Evolutionary conservation across 2,329 filamentous ascomycete species (phyloP), one percentile per base, ranked within the genome.

Genomic region (Calonectria henricotiae): DNA sequence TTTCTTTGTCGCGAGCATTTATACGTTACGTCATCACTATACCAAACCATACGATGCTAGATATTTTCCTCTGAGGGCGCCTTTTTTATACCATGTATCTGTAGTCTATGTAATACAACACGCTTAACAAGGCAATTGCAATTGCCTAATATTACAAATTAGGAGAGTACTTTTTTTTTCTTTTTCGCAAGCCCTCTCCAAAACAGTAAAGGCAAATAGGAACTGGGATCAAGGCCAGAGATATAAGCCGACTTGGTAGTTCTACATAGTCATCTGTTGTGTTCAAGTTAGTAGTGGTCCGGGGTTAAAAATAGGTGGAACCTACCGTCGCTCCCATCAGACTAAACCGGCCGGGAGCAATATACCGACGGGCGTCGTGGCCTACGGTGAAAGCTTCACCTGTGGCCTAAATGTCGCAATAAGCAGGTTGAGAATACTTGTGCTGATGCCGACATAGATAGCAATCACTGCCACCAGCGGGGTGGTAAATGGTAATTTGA

Each of bases 171-270:
- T 13, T n/a, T 13, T 51, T 51, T 12, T 58, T 32, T 17, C 6
- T n/a, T 13, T 51, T 51, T 12, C 47, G 47, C 47, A 51, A 51
- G 5, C 13, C 47, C 30, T 58, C 51, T 5, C 51, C 51, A 39
- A 58, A 58, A 13, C 39, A 66, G 70, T 79, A 81, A 37, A 85
- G 84, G 0, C 81, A 15, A 4, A 82, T 51, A 0, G 83, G 81
- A 5, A 84, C 77, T 5, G 83, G 84, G 2, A 83, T 72, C 46
- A 84, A 60, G 0, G 79, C 84, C 4, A 88, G 68, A 0, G 84
- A 86, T 35, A 90, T 5, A 76, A 74, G 49, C 79, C 78, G 17
- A 92, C 86, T 1, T 92, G 84, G 73, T 92, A 92, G 2, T 88
- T 89, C 64, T 90, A 87, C 54, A 89, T 85, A 27, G 87, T 79